Evolutionary conservation across 2,329 filamentous ascomycete genomes (phyloP).

Genomic region (Arthroderma sp.): DNA sequence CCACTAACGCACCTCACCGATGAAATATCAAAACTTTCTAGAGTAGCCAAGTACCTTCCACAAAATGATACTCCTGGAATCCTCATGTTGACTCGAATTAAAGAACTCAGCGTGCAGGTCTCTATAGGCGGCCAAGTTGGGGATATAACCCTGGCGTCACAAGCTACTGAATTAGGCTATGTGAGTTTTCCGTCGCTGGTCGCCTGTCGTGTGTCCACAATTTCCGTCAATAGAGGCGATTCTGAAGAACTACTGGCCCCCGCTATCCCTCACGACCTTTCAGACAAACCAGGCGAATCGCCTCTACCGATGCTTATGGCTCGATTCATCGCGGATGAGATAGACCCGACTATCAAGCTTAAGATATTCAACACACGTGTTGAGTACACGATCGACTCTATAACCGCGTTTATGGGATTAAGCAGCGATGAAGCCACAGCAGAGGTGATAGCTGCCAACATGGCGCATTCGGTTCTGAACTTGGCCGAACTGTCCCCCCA

Average conservation of each 20-base stretch:
- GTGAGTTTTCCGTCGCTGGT: slow-evolving; percentile 74
- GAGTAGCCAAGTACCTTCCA: slow-evolving; percentile 84
- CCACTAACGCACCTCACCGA: slow-evolving; percentile 58
- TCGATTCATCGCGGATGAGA: slow-evolving; percentile 83
- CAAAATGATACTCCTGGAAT: slow-evolving; percentile 90
- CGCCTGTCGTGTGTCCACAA: slow-evolving; percentile 56
- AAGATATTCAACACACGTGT: slow-evolving; percentile 70
- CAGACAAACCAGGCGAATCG: slow-evolving; percentile 16
- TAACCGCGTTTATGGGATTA: slow-evolving; percentile 67
- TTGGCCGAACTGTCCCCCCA: slow-evolving; percentile 44
- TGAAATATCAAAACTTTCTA: slow-evolving; percentile 70
- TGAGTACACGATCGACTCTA: slow-evolving; percentile 78
- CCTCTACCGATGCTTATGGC: slow-evolving; percentile 60
- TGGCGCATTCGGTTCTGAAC: slow-evolving; percentile 69
- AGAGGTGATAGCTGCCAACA: slow-evolving; percentile 59
- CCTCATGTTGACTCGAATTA: slow-evolving; percentile 57
- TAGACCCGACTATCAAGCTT: slow-evolving; percentile 79
- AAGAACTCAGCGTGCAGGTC: slow-evolving; percentile 47
- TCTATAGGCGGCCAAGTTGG: slow-evolving; percentile 60
- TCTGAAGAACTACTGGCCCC: slow-evolving; percentile 59
- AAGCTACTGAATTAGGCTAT: slow-evolving; percentile 58
- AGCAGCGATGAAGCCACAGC: slow-evolving; percentile 52
- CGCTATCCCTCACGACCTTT: slow-evolving; percentile 28
- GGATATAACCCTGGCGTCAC: slow-evolving; percentile 42
- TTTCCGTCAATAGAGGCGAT: slow-evolving; percentile 51